phyloP scores from a whole-genome alignment of 495 filamentous ascomycete species.

The Penicillium bovifimosum region DNA sequence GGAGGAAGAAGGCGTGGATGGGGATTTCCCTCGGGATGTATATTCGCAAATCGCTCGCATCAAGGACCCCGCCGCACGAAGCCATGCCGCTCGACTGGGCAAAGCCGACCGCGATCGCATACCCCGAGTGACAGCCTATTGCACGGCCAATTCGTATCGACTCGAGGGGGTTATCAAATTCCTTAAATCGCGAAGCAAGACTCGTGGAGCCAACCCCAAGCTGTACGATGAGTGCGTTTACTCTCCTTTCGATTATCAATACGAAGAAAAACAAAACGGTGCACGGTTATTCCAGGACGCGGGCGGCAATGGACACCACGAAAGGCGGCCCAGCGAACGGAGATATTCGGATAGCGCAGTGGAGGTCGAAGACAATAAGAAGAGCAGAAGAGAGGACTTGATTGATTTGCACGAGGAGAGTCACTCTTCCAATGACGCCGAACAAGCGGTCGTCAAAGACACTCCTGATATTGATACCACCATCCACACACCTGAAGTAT shows the following conservation, averaged over 20 bases:
- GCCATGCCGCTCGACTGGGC: constrained; percentile 87
- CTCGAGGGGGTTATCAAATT: constrained; percentile 84
- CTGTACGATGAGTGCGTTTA: constrained; percentile 96
- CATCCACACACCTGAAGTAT: constrained; percentile 88
- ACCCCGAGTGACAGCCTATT: constrained; percentile 92
- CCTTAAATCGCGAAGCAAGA: constrained; percentile 72
- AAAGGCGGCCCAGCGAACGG: constrained; percentile 47
- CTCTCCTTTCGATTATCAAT: constrained; percentile 75
- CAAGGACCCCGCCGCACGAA: constrained; percentile 88
- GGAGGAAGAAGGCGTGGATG: constrained; percentile 59
- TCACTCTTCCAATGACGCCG: constrained; percentile 21
- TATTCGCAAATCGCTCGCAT: constrained; percentile 94
- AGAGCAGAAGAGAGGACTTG: constrained; percentile 46
- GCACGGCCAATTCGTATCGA: constrained; percentile 84
- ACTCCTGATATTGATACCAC: constrained; percentile 49
- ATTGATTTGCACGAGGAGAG: constrained; percentile 47
- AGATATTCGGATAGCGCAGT: constrained; percentile 60
- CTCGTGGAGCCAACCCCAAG: constrained; percentile 76
- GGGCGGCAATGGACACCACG: constrained; percentile 26
- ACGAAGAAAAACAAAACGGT: constrained; percentile 37
- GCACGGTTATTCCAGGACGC: constrained; percentile 16
- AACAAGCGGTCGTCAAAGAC: constrained; percentile 25
- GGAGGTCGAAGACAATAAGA: constrained; percentile 49
- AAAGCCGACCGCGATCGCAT: constrained; percentile 86
- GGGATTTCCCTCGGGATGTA: constrained; percentile 90